Base-by-base conservation (phyloP, 352 stramenopile species). In the Peronospora farinosa region DNA sequence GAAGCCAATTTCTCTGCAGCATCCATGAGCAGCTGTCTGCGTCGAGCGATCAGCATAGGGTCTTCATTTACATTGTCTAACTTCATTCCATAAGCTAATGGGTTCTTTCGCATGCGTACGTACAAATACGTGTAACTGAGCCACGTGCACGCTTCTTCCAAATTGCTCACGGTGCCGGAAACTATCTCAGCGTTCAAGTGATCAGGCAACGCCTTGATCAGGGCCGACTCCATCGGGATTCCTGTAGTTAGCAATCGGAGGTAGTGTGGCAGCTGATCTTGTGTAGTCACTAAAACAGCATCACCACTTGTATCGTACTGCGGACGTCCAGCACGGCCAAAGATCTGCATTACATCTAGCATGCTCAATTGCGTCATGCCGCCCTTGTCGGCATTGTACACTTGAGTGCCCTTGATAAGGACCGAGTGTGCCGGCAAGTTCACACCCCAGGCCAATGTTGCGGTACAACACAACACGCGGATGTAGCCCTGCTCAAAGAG, bases 331-430 rank as follows among this genome's bases (percentile, higher is more conserved):
- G 96, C 96, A 47, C 97, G 80, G 38, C 97, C 97, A 63, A 99
- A 99, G 61, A 99, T 99, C 73, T 99, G 97, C 69, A 99, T 96
- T n/a, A 99, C 96, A 65, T 99, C 97, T 9, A 99, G 77, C 76
- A 99, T 99, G 50, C 84, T 97, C 23, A 99, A 60, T 57, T 99
- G 95, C 11, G 96, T 92, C 59, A 97, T 96, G 27, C 95, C 96
- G 45, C 97, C 97, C 69, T 98, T 98, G 63, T 99, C 96, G 2
- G 97, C 81, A 55, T 98, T 98, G 79, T 99, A 99, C 28, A 99
- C 92, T 59, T 99, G 89, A 6, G 97, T 99, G 7, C 97, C 97
- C 68, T 99, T 99, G 60, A 99, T 98, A 32, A 99, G 77, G 15
- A 99, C 97, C 8, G 93, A 98, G 67, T 99, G 96, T 0, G 96